A percentile compares a stretch with the other conserved stretches of the same genome.
Conservation (phyloP, 2,329 filamentous ascomycete genomes). For the Delphinella strobiligena region DNA sequence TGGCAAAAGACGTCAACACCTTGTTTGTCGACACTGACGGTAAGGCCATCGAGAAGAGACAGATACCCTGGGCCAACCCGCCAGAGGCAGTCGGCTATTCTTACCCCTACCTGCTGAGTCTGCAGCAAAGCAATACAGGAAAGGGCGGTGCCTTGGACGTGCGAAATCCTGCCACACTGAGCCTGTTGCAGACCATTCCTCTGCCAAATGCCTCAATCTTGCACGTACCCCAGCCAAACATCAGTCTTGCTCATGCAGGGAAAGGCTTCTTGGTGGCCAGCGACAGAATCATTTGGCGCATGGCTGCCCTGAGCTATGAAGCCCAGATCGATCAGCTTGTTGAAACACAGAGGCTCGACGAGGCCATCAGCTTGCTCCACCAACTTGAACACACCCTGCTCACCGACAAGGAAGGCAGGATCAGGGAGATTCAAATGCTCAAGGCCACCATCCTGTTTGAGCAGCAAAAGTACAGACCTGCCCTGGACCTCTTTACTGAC, state of each 20-base stretch:
- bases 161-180: slow-evolving; percentile 82
- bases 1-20: slow-evolving; percentile 97
- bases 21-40: slow-evolving; percentile 80
- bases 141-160: slow-evolving; percentile 74
- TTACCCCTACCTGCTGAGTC: slow-evolving; percentile 84
- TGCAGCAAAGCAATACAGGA: slow-evolving; percentile 55
- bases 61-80: slow-evolving; percentile 83
- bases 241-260: slow-evolving; percentile 87
- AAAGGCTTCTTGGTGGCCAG: slow-evolving; percentile 93
- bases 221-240: slow-evolving; percentile 84
- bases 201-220: slow-evolving; percentile 73
- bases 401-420: slow-evolving; percentile 64
- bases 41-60: slow-evolving; percentile 67
- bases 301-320: slow-evolving; percentile 87
- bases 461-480: slow-evolving; percentile 68
- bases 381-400: slow-evolving; percentile 91
- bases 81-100: slow-evolving; percentile 92
- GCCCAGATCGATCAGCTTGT: slow-evolving; percentile 77
- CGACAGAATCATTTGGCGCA: slow-evolving; percentile 87
- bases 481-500: slow-evolving; percentile 82
- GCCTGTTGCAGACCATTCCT: slow-evolving; percentile 72
- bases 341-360: slow-evolving; percentile 62
- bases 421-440: slow-evolving; percentile 78
- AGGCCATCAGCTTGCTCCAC: slow-evolving; percentile 76
- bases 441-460: slow-evolving; percentile 82